Conservation (phyloP, 129 eudicot species). For the Mikania micrantha region DNA sequence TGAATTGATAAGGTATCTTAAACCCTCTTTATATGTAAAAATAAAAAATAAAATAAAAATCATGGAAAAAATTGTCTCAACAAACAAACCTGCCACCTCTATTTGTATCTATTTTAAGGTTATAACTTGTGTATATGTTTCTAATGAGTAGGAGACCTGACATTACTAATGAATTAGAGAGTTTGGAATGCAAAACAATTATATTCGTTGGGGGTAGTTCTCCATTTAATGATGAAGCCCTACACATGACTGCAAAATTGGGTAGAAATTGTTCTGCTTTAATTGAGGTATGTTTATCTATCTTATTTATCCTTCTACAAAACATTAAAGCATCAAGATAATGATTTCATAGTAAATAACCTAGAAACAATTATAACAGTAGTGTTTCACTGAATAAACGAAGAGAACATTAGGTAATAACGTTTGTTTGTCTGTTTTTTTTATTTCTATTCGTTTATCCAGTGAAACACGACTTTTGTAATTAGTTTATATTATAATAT, state of each 20-base stretch:
- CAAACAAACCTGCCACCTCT: not conserved
- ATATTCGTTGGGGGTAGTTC: slow-evolving; percentile 79
- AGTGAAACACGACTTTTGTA: not conserved
- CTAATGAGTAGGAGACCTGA: slow-evolving; percentile 63
- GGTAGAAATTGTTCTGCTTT: slow-evolving; percentile 71
- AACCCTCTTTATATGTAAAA: not conserved
- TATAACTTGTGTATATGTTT: not conserved
- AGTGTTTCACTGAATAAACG: not conserved
- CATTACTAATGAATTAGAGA: slow-evolving; percentile 58
- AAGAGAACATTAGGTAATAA: not conserved
- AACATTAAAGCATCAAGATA: no score
- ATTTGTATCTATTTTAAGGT: not conserved
- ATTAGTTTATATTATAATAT: slow-evolving; percentile 22
- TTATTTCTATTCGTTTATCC: not conserved
- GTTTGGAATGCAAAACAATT: slow-evolving; percentile 66
- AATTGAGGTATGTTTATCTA: slow-evolving; percentile 64
- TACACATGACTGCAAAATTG: slow-evolving; percentile 68
- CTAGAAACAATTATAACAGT: not conserved
- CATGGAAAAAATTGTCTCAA: not conserved
- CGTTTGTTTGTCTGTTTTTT: no score
- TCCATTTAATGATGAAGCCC: slow-evolving; percentile 73
- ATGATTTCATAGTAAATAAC: no score
- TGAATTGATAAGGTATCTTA: not conserved
- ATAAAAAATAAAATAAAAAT: not conserved
- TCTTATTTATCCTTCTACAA: not conserved